Conservation (phyloP, 2,329 filamentous ascomycete species). For the Arthrobotrys conoides region DNA sequence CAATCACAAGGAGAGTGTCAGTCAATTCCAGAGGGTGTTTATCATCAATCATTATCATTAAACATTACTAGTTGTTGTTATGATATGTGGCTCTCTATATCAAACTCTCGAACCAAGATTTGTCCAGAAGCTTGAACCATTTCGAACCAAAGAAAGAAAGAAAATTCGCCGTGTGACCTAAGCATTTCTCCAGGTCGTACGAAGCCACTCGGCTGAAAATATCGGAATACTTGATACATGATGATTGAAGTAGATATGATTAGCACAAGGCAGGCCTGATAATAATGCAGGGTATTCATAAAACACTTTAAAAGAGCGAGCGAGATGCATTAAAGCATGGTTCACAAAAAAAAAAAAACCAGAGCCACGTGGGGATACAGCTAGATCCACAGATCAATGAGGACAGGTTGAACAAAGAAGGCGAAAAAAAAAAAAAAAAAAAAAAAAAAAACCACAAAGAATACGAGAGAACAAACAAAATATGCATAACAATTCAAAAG, state of each 20-base stretch:
- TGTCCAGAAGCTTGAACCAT: conserved; percentile 22
- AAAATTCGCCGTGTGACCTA: conserved; percentile 17
- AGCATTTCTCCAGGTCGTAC: conserved; percentile 25
- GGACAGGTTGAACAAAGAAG: conserved; percentile 8
- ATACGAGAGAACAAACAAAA: conserved; percentile 18
- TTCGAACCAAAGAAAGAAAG: conserved; percentile 2
- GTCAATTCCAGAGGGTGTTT: conserved; percentile 30
- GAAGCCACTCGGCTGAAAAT: conserved; percentile 36
- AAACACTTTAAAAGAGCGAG: conserved; percentile 22
- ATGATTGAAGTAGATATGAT: conserved; percentile 6
- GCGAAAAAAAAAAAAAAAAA: too few species aligned
- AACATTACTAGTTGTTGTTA: conserved; percentile 22
- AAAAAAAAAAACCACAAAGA: conserved; percentile 13
- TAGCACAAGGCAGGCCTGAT: conserved; percentile 11
- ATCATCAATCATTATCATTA: conserved; percentile 35
- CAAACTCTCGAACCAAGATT: conserved; percentile 25
- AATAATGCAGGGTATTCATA: conserved; percentile 47
- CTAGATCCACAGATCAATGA: conserved; percentile 10
- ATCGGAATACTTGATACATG: conserved; percentile 21
- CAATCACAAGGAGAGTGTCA: conserved; percentile 21
- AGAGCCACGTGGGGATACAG: conserved; percentile 48
- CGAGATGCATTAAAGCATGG: conserved; percentile 20
- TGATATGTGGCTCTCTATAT: conserved; percentile 36
- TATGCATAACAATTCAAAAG: conserved; percentile 3
- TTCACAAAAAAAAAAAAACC: conserved; percentile 17